A percentile compares a stretch with the other conserved stretches of the same genome.
Evolutionary conservation across 306 rosid genomes (phyloP).

Genomic region (Fragaria nilgerrensis): DNA sequence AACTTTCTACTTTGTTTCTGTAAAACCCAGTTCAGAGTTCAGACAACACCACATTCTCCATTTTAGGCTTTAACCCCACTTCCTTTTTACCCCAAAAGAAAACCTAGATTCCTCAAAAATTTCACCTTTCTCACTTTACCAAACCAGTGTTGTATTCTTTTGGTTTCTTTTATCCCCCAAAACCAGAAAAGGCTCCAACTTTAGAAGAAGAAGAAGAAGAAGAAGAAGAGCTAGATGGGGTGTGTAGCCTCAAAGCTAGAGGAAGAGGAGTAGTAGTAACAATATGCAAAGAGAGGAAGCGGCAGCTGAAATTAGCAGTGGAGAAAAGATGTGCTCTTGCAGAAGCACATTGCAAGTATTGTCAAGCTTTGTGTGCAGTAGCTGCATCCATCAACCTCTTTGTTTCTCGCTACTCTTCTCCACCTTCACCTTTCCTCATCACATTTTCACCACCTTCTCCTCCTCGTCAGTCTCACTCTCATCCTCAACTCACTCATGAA

Average conservation of each 20-base stretch:
- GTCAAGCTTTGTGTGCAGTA: conserved; percentile 67
- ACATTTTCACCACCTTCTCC: conserved; percentile 74
- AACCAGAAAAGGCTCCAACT: conserved; percentile 19
- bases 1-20: conserved; percentile 32
- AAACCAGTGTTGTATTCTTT: background rate
- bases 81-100: conserved; percentile 47
- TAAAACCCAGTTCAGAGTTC: conserved; percentile 35
- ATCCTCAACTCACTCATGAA: conserved; percentile 40
- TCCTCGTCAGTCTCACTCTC: conserved; percentile 40
- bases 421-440: conserved; percentile 78
- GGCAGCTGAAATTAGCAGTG: conserved; percentile 66
- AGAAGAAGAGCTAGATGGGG: conserved; percentile 68
- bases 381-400: conserved; percentile 77
- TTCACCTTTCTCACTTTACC: conserved; percentile 35
- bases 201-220: conserved; percentile 31
- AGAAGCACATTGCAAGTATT: conserved; percentile 83
- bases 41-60: conserved; percentile 23
- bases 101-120: conserved; percentile 40
- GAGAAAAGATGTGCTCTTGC: conserved; percentile 87
- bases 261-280: conserved; percentile 78
- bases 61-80: conserved; percentile 36
- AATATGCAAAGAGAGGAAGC: conserved; percentile 86
- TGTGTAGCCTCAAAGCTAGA: conserved; percentile 94
- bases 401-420: conserved; percentile 85
- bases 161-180: conserved; percentile 19